Conservation (phyloP, 257 asterid species). For the Solanum arcanum region DNA sequence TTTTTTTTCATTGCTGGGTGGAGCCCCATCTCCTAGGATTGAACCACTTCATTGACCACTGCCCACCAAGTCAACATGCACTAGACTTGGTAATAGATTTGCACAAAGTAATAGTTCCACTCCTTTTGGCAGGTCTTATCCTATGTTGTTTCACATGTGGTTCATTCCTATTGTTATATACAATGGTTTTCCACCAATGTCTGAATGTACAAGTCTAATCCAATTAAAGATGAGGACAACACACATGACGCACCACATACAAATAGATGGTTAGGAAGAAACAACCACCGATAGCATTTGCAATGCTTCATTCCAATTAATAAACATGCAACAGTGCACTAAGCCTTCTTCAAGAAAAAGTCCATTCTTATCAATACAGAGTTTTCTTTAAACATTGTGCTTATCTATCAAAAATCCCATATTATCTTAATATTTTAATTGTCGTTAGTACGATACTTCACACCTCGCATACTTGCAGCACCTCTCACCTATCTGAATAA, state of each 20-base stretch:
- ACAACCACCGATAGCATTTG: neutral
- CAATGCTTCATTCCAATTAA: neutral
- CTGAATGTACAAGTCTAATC: neutral
- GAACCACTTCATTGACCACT: neutral
- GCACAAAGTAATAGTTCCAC: neutral
- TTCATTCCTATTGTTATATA: neutral
- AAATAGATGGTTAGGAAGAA: neutral
- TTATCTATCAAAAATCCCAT: neutral
- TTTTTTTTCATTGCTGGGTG: neutral
- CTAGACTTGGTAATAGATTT: neutral
- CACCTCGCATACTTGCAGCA: neutral
- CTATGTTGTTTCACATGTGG: neutral
- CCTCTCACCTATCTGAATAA: neutral
- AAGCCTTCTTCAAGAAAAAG: neutral
- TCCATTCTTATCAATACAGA: neutral
- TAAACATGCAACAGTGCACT: neutral
- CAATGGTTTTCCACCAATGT: neutral
- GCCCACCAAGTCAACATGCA: neutral
- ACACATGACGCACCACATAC: neutral
- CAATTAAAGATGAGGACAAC: neutral
- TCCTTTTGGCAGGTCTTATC: neutral
- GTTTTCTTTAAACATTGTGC: neutral
- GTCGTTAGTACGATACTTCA: neutral
- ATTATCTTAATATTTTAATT: neutral
- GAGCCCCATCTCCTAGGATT: neutral